phyloP scores from a whole-genome alignment of 768 basidiomycete genomes.

The Naganishia vishniacii region DNA sequence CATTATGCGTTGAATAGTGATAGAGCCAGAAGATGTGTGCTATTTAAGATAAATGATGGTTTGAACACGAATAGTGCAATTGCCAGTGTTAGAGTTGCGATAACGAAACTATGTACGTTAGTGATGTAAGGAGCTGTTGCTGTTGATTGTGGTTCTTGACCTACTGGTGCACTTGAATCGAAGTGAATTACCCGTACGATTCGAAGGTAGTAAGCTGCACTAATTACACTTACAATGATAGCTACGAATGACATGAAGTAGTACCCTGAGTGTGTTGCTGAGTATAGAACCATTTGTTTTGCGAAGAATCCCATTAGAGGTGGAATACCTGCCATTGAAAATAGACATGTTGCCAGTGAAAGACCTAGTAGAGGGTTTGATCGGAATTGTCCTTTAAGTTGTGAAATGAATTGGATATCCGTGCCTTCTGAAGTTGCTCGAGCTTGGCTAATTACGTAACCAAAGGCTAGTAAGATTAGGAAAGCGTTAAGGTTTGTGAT shows the following conservation, averaged over 20 bases:
- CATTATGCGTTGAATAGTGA: slow-evolving; percentile 15
- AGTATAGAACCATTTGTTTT: slow-evolving; percentile 31
- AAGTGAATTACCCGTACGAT: slow-evolving; percentile 29
- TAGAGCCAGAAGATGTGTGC: slow-evolving; percentile 19
- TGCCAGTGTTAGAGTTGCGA: not conserved
- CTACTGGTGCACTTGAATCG: slow-evolving; percentile 17
- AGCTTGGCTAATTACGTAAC: slow-evolving; percentile 31
- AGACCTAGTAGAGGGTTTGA: slow-evolving; percentile 35
- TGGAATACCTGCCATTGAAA: slow-evolving; percentile 33
- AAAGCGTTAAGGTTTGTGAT: slow-evolving; percentile 38
- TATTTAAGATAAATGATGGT: slow-evolving; percentile 17
- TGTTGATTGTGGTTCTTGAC: slow-evolving; percentile 13
- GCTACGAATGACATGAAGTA: slow-evolving; percentile 33
- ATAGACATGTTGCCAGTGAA: slow-evolving; percentile 25
- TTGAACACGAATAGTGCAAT: slow-evolving; percentile 13
- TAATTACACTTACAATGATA: slow-evolving; percentile 34
- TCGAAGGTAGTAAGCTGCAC: slow-evolving; percentile 37
- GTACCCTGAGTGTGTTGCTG: slow-evolving; percentile 32
- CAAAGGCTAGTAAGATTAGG: slow-evolving; percentile 35
- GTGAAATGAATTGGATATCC: slow-evolving; percentile 32
- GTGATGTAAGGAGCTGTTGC: not conserved
- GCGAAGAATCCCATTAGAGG: slow-evolving; percentile 34
- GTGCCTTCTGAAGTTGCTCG: slow-evolving; percentile 21
- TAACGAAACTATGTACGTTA: slow-evolving; percentile 11
- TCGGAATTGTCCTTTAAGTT: slow-evolving; percentile 35